Conservation (phyloP, 2,329 filamentous ascomycete species). For the Scolecobasidium constrictum region DNA sequence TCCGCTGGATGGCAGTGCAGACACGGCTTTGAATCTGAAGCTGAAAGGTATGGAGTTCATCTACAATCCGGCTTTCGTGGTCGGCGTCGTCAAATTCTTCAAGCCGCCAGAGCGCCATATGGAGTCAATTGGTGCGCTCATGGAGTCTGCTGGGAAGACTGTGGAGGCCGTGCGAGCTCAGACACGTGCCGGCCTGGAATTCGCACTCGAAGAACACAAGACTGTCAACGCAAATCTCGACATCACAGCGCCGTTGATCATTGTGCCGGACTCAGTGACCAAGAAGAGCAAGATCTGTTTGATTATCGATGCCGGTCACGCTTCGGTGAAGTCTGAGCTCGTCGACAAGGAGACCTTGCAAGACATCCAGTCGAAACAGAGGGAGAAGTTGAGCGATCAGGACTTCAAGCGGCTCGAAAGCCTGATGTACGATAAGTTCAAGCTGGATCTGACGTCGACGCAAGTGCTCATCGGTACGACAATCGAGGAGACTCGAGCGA, state of each 20-base stretch:
- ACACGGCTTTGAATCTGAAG: conserved; percentile 81
- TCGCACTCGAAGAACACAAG: conserved; percentile 94
- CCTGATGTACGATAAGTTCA: conserved; percentile 95
- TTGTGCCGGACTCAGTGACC: conserved; percentile 87
- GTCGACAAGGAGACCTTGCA: conserved; percentile 85
- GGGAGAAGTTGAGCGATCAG: conserved; percentile 73
- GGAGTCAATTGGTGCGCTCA: conserved; percentile 91
- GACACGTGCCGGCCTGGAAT: conserved; percentile 89
- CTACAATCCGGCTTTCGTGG: conserved; percentile 89
- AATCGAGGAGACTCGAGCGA: conserved; percentile 77
- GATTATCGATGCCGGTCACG: conserved; percentile 92
- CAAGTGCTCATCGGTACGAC: conserved; percentile 93
- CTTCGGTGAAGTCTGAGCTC: conserved; percentile 85
- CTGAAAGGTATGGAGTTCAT: conserved; percentile 93
- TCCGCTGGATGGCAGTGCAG: conserved; percentile 82
- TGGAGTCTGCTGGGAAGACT: conserved; percentile 91
- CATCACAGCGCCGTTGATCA: conserved; percentile 89
- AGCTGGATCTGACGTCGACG: conserved; percentile 84
- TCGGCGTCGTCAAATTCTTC: conserved; percentile 91
- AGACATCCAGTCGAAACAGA: conserved; percentile 84
- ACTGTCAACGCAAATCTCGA: conserved; percentile 95
- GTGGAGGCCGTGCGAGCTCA: conserved; percentile 93
- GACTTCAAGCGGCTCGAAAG: conserved; percentile 82
- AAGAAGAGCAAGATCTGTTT: conserved; percentile 71
- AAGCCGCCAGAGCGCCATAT: conserved; percentile 92